Conservation (phyloP, 768 basidiomycete genomes). For the Leccinum pellstonianum region DNA sequence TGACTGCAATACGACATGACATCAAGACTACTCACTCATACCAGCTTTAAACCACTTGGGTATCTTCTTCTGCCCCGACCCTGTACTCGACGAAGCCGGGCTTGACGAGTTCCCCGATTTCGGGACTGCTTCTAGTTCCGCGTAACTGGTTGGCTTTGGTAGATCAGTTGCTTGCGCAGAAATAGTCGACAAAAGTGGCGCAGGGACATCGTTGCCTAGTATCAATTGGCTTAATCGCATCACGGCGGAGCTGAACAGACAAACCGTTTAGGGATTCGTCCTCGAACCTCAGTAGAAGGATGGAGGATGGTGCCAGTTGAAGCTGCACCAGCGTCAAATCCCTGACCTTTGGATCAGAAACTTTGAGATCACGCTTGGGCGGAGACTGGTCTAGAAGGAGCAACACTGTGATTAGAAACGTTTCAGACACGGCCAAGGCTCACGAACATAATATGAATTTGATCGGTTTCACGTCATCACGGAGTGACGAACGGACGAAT, state of each 20-base stretch:
- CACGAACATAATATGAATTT: slow-evolving; percentile 83
- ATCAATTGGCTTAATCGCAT: neutral
- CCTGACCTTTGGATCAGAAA: slow-evolving; percentile 72
- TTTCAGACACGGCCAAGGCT: neutral
- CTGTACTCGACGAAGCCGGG: slow-evolving; percentile 5
- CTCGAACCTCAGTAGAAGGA: slow-evolving; percentile 74
- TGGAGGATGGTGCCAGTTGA: slow-evolving; percentile 75
- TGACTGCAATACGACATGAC: neutral
- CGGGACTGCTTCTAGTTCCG: slow-evolving; percentile 7
- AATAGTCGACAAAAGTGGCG: slow-evolving; percentile 62
- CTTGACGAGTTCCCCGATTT: slow-evolving; percentile 13
- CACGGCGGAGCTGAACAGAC: neutral
- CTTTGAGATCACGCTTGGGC: slow-evolving; percentile 79
- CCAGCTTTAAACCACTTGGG: slow-evolving; percentile 81
- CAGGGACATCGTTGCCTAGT: slow-evolving; percentile 53
- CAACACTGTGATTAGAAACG: neutral
- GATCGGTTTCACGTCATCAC: slow-evolving; percentile 72
- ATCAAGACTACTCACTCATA: slow-evolving; percentile 42
- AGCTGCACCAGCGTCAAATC: slow-evolving; percentile 67
- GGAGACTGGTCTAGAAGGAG: slow-evolving; percentile 65
- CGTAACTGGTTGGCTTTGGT: slow-evolving; percentile 53
- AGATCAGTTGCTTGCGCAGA: slow-evolving; percentile 63
- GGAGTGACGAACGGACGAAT: slow-evolving; percentile 70
- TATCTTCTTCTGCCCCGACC: slow-evolving; percentile 50
- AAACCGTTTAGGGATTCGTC: slow-evolving; percentile 70